Evolutionary conservation across 345 rosid genomes (phyloP), one percentile per base, ranked within the genome.

Genomic region (Euphorbia tirucalli): DNA sequence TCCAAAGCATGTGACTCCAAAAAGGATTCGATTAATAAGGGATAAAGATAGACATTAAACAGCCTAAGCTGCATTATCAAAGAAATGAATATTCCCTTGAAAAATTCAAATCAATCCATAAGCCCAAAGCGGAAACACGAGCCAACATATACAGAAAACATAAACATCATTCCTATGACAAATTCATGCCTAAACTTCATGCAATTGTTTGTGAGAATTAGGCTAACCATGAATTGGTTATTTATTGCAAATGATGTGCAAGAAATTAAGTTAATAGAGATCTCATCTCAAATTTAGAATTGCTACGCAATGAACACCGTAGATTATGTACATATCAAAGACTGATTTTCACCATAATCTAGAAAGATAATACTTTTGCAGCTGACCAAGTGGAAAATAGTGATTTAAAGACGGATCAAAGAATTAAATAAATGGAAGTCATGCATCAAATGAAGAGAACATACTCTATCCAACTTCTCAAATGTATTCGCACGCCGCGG

Each of bases 381-480:
- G 22, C n/a, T 43, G 8, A 10, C 1, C 4, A 46, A 65, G 32
- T 14, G 7, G 2, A 37, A 62, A 62, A 39, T 15, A 18, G 19
- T 32, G 43, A 32, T 18, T 61, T 8, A 39, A 14, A 63, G 50
- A 37, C 30, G 19, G 49, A 63, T 32, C 31, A 55, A 32, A 15
- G 21, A 71, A 22, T 37, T 28, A 62, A 74, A 61, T 11, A 54
- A 61, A 54, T 9, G 25, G 4, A 71, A 18, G 71, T 62, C 52
- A 27, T 22, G 46, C 61, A 71, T 70, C 67, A 66, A 76, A 22
- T 59, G 31, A 65, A 74, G 50, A 65, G 60, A 62, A 52, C 88
- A 71, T 80, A 92, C 98, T 79, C 89, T 90, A 68, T 92, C 89
- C 71, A 89, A 79, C 87, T 86, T 94, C 85, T 91, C 88, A 70